phyloP scores from a whole-genome alignment of 176 grass and related monocot species.

The Areca catechu region DNA sequence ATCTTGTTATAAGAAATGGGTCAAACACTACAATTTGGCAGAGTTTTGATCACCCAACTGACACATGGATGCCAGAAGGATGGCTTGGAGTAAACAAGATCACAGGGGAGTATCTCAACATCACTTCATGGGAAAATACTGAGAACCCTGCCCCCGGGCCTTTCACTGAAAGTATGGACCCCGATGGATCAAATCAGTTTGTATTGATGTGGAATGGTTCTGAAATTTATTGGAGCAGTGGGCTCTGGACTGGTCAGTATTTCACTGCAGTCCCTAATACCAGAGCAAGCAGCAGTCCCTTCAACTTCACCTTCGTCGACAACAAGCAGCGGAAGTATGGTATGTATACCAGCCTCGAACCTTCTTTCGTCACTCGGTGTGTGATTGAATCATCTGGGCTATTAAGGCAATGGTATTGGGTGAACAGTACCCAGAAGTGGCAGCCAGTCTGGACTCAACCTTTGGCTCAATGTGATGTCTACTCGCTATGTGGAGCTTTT shows the following conservation, averaged over 20 bases:
- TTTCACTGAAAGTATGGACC: conserved; percentile 33
- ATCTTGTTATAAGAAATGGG: too few relatives aligned
- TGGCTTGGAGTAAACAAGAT: conserved; percentile 46
- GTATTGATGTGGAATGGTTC: neutral
- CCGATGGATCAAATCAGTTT: conserved; percentile 23
- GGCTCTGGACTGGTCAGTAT: conserved; percentile 25
- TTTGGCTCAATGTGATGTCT: conserved; percentile 6
- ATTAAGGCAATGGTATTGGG: too few relatives aligned
- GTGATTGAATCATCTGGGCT: too few relatives aligned
- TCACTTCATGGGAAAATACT: conserved; percentile 38
- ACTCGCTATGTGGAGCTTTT: too few relatives aligned
- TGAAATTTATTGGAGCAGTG: conserved; percentile 24
- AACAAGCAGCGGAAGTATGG: conserved; percentile 6
- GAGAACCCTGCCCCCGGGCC: conserved; percentile 24
- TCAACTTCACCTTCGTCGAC: conserved; percentile 33
- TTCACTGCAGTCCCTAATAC: conserved; percentile 18
- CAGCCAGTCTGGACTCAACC: too few relatives aligned
- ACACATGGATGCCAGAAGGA: conserved; percentile 36
- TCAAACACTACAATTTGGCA: conserved; percentile 28
- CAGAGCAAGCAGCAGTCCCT: neutral
- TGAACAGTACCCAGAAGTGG: too few relatives aligned
- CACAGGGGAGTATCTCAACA: conserved; percentile 27
- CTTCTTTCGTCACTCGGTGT: conserved; percentile 5
- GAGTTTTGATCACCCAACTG: conserved; percentile 49
- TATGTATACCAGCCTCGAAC: conserved; percentile 19